phyloP scores from a whole-genome alignment of 2,329 filamentous ascomycete genomes.

The Cladosporium sp. region DNA sequence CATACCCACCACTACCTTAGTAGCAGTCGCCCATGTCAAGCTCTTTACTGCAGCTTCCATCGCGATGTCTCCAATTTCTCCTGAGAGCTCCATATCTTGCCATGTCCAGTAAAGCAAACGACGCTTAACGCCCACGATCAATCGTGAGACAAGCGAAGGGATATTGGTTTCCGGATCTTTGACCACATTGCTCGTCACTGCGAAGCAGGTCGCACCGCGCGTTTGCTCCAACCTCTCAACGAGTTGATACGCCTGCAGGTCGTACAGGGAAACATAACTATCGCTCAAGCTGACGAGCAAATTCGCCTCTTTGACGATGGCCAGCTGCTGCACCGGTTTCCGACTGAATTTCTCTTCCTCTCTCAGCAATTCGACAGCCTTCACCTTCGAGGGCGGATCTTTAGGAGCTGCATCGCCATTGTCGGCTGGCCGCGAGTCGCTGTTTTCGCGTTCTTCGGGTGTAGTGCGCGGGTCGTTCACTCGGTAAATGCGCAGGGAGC shows the following conservation, averaged over 20 bases:
- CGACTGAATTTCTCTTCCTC: conserved; percentile 94
- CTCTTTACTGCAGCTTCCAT: conserved; percentile 81
- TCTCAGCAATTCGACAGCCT: conserved; percentile 74
- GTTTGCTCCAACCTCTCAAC: conserved; percentile 77
- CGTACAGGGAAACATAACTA: conserved; percentile 82
- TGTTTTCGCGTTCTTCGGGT: conserved; percentile 26
- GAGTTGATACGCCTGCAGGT: conserved; percentile 77
- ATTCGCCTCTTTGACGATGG: conserved; percentile 91
- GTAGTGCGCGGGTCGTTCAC: conserved; percentile 63
- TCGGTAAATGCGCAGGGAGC: conserved; percentile 83
- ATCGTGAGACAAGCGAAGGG: conserved; percentile 83
- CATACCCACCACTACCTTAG: conserved; percentile 83
- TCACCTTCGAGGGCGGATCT: conserved; percentile 30
- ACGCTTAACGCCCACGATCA: conserved; percentile 91
- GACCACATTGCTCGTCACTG: conserved; percentile 92
- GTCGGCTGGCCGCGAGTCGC: conserved; percentile 28
- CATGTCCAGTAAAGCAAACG: conserved; percentile 89
- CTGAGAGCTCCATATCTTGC: conserved; percentile 85
- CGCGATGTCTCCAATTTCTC: conserved; percentile 70
- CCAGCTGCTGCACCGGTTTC: conserved; percentile 86
- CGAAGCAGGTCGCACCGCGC: conserved; percentile 84
- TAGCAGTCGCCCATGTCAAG: conserved; percentile 86
- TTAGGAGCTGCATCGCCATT: conserved; percentile 41
- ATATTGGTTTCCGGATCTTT: conserved; percentile 84
- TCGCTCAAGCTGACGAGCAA: conserved; percentile 88